Evolutionary conservation across 805 yeast species (phyloP), one percentile per base, ranked within the genome.

Genomic region (Cyberlindnera petersonii): DNA sequence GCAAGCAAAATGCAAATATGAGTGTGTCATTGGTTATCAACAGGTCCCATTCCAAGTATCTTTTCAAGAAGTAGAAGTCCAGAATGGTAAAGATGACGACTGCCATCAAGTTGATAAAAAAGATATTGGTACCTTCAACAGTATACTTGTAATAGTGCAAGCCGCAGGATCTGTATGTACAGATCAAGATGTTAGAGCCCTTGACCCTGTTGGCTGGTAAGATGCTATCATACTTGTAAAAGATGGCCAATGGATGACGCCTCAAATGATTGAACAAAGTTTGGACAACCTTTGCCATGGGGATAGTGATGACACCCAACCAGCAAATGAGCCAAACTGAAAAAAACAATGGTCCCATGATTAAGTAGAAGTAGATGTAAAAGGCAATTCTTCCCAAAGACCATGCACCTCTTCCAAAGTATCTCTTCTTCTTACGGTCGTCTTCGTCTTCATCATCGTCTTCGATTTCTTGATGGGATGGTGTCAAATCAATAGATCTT

Each of bases 321-420:
- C 96, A 93, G 50, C 91, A 75, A 5, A 79, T 32, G 1, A 75
- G 48, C 6, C 83, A 72, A 6, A 87, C 66, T 0, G 73, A 3
- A 13, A 68, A 56, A 23, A 80, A 66, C 3, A 85, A 54, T 1
- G 98, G 98, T 44, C 79, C 82, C 20, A 89, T 55, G 4, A 85
- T 45, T 4, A 75, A 48, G 57, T 89, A 87, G 59, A 79, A 89
- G 48, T 75, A 74, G 3, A 79, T 2, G 55, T 79, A 93, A 55
- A 87, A 91, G 10, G 81, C 56, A 19, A 91, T 71, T 47, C 98
- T 71, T 1, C 96, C 96, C 15, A 79, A 56, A 14, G 82, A 79
- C 98, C 98, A 93, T 49, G 78, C 66, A 26, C 98, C 98, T 59
- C 98, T 72, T 24, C 98, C 98, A 59, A 93, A 91, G 35, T 77